Evolutionary conservation across 768 basidiomycete species (phyloP).

Genomic region (Tulasnella sp.): DNA sequence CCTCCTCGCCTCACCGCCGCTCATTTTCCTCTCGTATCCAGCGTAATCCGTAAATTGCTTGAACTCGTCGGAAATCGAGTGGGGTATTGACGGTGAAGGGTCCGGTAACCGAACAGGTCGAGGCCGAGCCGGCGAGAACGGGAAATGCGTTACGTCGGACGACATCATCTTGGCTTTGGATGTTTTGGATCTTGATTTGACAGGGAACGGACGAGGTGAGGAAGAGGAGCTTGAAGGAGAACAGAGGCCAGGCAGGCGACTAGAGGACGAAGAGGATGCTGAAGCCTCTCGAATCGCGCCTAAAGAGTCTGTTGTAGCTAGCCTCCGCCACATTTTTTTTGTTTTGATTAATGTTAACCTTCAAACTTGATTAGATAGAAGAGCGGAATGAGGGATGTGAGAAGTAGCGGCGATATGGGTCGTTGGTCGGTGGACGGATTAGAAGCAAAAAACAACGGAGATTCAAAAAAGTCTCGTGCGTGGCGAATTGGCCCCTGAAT

Average conservation of each 20-base stretch:
- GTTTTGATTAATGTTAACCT: too few species aligned
- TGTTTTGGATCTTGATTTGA: not conserved
- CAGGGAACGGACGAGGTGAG: not conserved
- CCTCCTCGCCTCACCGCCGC: not conserved
- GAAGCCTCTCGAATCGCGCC: not conserved
- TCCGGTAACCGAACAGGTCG: not conserved
- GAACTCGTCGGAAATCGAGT: conserved; percentile 1
- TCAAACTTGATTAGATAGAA: too few species aligned
- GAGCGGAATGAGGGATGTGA: too few species aligned
- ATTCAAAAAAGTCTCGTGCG: too few species aligned
- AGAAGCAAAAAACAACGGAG: too few species aligned
- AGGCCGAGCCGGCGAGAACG: not conserved
- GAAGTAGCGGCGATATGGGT: too few species aligned
- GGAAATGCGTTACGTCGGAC: not conserved
- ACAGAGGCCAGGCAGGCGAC: not conserved
- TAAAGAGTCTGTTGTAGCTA: too few species aligned
- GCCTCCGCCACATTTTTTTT: too few species aligned
- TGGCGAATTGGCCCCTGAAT: too few species aligned
- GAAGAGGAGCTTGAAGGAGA: not conserved
- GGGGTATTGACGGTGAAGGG: not conserved
- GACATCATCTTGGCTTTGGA: not conserved
- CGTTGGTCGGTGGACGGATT: too few species aligned
- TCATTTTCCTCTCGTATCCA: not conserved
- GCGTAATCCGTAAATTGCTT: conserved; percentile 4
- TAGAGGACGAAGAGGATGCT: not conserved